Conservation (phyloP, 164 flowering plant species). For the Cinnamomum micranthum region DNA sequence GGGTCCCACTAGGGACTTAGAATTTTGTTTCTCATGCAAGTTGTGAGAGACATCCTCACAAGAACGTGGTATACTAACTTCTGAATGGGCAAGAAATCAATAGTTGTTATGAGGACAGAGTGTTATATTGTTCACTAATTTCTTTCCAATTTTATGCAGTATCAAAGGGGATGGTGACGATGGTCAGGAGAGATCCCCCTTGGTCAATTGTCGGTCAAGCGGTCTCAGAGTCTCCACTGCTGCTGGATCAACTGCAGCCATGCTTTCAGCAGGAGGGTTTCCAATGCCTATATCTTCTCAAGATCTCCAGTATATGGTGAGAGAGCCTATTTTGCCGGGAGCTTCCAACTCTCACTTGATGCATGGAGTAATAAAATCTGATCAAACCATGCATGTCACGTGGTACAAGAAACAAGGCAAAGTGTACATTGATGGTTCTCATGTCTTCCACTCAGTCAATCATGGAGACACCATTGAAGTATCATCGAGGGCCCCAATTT, state of each 20-base stretch:
- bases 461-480: conserved; percentile 60
- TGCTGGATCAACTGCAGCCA: conserved; percentile 95
- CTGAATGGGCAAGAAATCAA: background rate
- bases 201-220: conserved; percentile 68
- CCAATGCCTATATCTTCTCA: conserved; percentile 58
- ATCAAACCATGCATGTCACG: conserved; percentile 54
- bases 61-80: background rate
- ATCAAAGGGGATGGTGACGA: conserved; percentile 33
- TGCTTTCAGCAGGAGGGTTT: conserved; percentile 90
- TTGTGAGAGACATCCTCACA: too few species aligned
- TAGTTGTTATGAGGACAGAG: background rate
- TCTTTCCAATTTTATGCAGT: conserved; percentile 32
- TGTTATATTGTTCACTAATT: background rate
- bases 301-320: conserved; percentile 89
- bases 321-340: conserved; percentile 74
- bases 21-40: too few species aligned
- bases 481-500: conserved; percentile 64
- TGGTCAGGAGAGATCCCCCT: conserved; percentile 31
- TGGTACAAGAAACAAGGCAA: conserved; percentile 70
- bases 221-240: conserved; percentile 90
- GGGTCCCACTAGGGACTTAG: too few species aligned
- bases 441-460: conserved; percentile 39
- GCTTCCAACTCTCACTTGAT: conserved; percentile 31
- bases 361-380: conserved; percentile 59
- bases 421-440: conserved; percentile 80